Base-by-base conservation (phyloP, 176 grass and related monocot genomes). In the Cocos nucifera region DNA sequence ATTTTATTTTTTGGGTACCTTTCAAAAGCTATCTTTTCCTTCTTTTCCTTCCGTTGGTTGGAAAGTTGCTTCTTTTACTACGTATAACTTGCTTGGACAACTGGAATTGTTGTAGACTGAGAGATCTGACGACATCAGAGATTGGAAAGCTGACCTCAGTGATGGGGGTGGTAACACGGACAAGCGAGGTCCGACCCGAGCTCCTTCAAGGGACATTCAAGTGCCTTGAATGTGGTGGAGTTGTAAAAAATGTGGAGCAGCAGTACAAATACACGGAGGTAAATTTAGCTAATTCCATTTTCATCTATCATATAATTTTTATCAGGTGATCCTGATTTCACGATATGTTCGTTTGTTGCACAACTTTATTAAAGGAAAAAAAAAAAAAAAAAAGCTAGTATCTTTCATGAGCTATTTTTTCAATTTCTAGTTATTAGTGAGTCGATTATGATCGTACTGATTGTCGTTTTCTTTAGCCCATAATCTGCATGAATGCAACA, bases 221-320 rank as follows among this genome's bases (percentile, higher is more conserved):
- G 65, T 98, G 87, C 67, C 87, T 98, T 12, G 93, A 92, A 0
- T 98, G 93, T 59, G 88, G 84, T 6, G 78, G 78, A 63, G 75
- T 80, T 58, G 81, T 88, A 30, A 98, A 98, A 70, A 88, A 98
- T 65, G 84, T 98, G n/a, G 93, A 98, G 56, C 93, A 92, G 76
- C 93, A 98, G 69, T 98, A 85, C 78, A 98, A 98, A 76, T 98
- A 98, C 69, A 92, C 84, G 2, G 93, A 98, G 79, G 92, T 97
- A n/a, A 30, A 30, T 30, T 30, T 30, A 30, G 28, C 28, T 30
- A 30, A 6, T 30, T 30, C 28, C 28, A 6, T 30, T 30, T 30
- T 30, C 28, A 30, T 30, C 28, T 30, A 30, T 30, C 4, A 30
- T 30, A 6, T 30, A 30, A 30, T 30, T 30, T 5, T 30, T 30